Evolutionary conservation across 2,329 filamentous ascomycete species (phyloP), one percentile per base, ranked within the genome.

Genomic region (Botrytis medusae): DNA sequence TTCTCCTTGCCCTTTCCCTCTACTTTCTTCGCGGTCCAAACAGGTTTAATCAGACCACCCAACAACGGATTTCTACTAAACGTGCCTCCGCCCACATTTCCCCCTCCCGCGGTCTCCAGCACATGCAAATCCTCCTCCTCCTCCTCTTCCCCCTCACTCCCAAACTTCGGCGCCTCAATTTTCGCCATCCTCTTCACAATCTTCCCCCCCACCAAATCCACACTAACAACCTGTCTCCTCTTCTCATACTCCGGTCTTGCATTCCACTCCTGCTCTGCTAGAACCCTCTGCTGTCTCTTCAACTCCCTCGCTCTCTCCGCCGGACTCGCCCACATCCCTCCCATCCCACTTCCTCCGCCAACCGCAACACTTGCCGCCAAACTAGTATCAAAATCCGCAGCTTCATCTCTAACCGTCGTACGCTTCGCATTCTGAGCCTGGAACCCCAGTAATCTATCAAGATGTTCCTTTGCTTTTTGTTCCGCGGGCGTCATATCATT

Each of bases 201-300:
- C 74, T 88, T 91, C 1, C 90, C 89, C 2, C 87, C 88, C 68
- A 88, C 88, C 14, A 93, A 82, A 82, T 93, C 90, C 75, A 93
- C 87, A 78, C 89, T 91, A 75, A 92, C 89, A 2, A 93, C 88
- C 9, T 91, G 87, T 76, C 86, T 87, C 76, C 89, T 86, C 84
- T 91, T 93, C 83, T 93, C 91, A 82, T 90, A 93, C 75, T 92
- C 91, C 0, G 91, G 91, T 64, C 86, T 84, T 14, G 89, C 87
- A 77, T 88, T 88, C 86, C 91, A 92, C 74, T 92, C 89, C 82
- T 91, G 87, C 79, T 93, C 90, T 16, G 90, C 84, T 72, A 92
- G 81, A 2, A 91, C 86, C 74, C 89, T 89, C 81, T 93, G 91
- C 81, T 93, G 91, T 76, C 87, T 87, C 81, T 92, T 92, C 72